Conservation (phyloP, 208 protist species). For the Acanthamoeba divionensis region DNA sequence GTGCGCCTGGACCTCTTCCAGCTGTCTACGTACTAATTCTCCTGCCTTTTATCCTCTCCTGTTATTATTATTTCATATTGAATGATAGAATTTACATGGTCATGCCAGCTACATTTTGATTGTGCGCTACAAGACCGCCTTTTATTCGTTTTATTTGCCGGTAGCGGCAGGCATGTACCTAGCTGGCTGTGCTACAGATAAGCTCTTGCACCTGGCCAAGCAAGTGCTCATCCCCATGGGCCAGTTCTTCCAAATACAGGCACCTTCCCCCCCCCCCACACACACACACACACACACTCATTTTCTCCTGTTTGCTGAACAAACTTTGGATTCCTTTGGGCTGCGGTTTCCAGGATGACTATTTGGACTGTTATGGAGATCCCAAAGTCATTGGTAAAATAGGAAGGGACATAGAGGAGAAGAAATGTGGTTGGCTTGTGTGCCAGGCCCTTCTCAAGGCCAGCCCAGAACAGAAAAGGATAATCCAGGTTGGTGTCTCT, state of each 20-base stretch:
- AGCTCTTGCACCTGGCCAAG: slow-evolving; percentile 78
- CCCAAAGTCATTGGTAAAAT: slow-evolving; percentile 95
- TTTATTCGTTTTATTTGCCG: slow-evolving; percentile 96
- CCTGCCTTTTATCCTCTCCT: background rate
- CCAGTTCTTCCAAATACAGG: slow-evolving; percentile 95
- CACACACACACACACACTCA: background rate
- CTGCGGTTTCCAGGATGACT: slow-evolving; percentile 87
- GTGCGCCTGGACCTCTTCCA: slow-evolving; percentile 89
- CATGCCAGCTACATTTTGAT: slow-evolving; percentile 88
- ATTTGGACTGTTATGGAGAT: slow-evolving; percentile 95
- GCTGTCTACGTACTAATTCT: slow-evolving; percentile 34
- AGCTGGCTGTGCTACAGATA: slow-evolving; percentile 73
- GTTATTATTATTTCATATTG: background rate
- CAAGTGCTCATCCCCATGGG: slow-evolving; percentile 91
- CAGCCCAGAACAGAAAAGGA: slow-evolving; percentile 66
- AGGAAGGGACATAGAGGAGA: slow-evolving; percentile 96
- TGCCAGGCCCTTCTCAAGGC: slow-evolving; percentile 68
- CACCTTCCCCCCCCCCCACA: background rate
- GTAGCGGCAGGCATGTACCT: slow-evolving; percentile 92
- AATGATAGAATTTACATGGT: background rate
- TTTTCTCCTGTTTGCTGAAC: background rate
- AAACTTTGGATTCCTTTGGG: background rate
- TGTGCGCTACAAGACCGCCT: slow-evolving; percentile 96
- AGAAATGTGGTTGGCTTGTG: slow-evolving; percentile 87
- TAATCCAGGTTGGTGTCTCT: background rate